These are phyloP conservation scores for Gymnopus androsaceus DNA, from an alignment of 1,284 basidiomycete genomes.

Conservation along the genomic window DNA sequence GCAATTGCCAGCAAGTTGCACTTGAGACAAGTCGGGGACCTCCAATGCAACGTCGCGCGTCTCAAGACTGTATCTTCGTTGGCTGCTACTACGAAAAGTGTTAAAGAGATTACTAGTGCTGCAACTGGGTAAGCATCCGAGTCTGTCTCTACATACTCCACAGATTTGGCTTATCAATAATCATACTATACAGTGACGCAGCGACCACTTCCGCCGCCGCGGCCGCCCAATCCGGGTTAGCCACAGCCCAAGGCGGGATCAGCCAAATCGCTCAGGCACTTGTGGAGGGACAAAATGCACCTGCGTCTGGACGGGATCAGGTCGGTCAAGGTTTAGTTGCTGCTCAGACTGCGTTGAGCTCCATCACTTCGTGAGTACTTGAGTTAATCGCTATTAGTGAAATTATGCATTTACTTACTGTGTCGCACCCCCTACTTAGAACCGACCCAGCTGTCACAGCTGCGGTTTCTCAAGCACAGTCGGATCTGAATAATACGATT, in stretches of 20 bases:
- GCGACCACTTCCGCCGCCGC: no score
- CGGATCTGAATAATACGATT: conserved; percentile 24
- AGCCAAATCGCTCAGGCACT: conserved; percentile 36
- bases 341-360: conserved; percentile 9
- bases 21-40: no score
- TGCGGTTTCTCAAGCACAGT: conserved; percentile 20
- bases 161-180: no score
- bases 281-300: conserved; percentile 35
- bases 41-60: no score
- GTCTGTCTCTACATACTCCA: no score
- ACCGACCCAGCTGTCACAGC: conserved; percentile 26
- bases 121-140: no score
- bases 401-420: not conserved
- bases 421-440: conserved; percentile 16
- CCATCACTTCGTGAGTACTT: conserved; percentile 30
- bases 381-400: not conserved
- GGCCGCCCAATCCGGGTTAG: no score
- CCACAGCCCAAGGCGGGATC: conserved; percentile 35
- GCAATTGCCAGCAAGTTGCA: no score
- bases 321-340: conserved; percentile 29
- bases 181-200: no score
- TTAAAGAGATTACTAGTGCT: no score
- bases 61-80: no score
- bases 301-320: conserved; percentile 37
- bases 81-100: no score